A percentile compares a stretch with the other conserved stretches of the same genome.
phyloP scores from a whole-genome alignment of 1,284 basidiomycete species.

The Cyathus olla region DNA sequence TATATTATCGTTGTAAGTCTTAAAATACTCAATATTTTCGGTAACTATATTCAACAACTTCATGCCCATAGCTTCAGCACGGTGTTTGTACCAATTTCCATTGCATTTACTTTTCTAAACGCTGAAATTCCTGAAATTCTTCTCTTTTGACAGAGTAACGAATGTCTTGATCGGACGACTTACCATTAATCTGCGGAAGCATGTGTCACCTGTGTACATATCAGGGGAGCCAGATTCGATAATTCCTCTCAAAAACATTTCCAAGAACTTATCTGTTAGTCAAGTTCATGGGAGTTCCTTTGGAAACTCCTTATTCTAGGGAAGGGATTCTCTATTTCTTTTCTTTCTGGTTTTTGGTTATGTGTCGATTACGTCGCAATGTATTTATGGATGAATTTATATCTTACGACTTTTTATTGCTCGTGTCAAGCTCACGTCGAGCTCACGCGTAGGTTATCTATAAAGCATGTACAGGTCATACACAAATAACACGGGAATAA shows the following conservation, averaged over 20 bases:
- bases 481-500: too few relatives aligned
- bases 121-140: not conserved
- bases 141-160: not conserved
- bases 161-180: conserved; percentile 1
- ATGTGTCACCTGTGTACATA: not conserved
- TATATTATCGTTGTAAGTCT: not conserved
- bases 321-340: too few relatives aligned
- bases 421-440: too few relatives aligned
- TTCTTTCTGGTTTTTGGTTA: too few relatives aligned
- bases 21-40: not conserved
- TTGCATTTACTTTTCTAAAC: not conserved
- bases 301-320: too few relatives aligned
- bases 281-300: too few relatives aligned
- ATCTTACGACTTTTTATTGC: too few relatives aligned
- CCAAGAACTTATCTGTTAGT: too few relatives aligned
- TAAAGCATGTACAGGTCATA: too few relatives aligned
- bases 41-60: not conserved
- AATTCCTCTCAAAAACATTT: not conserved
- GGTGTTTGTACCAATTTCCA: not conserved
- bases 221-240: not conserved
- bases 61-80: not conserved
- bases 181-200: conserved; percentile 1
- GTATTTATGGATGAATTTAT: too few relatives aligned
- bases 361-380: too few relatives aligned
- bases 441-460: too few relatives aligned